These are phyloP conservation scores for Chaetomiaceae sp. DNA, from an alignment of 2,329 filamentous ascomycete species.

Conservation along the genomic window DNA sequence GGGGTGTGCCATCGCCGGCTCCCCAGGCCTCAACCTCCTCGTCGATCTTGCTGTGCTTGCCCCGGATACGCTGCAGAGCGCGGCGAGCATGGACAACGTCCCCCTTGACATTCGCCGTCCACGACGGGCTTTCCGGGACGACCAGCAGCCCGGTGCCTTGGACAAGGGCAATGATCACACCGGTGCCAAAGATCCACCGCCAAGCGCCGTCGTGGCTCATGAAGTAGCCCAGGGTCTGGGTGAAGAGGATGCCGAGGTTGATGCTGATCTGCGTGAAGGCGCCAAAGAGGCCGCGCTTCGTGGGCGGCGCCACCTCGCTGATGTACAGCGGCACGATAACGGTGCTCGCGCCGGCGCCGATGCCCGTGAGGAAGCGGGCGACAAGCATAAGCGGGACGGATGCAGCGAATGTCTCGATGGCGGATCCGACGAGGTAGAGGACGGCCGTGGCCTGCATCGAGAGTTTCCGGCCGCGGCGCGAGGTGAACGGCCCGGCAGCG, in stretches of 20 bases:
- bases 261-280: conserved; percentile 88
- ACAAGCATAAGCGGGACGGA: conserved; percentile 64
- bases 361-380: conserved; percentile 74
- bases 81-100: conserved; percentile 58
- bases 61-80: conserved; percentile 71
- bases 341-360: conserved; percentile 82
- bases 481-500: conserved; percentile 72
- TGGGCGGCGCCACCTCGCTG: conserved; percentile 77
- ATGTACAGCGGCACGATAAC: conserved; percentile 95
- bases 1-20: conserved; percentile 38
- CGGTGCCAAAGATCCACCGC: conserved; percentile 76
- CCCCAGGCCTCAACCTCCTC: conserved; percentile 66
- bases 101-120: conserved; percentile 65
- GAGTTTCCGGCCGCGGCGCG: conserved; percentile 67
- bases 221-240: conserved; percentile 84
- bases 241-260: conserved; percentile 81
- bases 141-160: conserved; percentile 69
- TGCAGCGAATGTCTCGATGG: conserved; percentile 67
- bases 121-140: conserved; percentile 84
- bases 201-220: conserved; percentile 74
- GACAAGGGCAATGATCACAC: conserved; percentile 60
- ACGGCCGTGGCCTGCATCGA: conserved; percentile 73
- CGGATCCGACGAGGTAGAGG: conserved; percentile 71
- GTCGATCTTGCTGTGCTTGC: conserved; percentile 61
- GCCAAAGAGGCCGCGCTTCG: conserved; percentile 72